These are phyloP conservation scores for Geranium incanum DNA, from an alignment of 441 rosid species.

Conservation along the genomic window DNA sequence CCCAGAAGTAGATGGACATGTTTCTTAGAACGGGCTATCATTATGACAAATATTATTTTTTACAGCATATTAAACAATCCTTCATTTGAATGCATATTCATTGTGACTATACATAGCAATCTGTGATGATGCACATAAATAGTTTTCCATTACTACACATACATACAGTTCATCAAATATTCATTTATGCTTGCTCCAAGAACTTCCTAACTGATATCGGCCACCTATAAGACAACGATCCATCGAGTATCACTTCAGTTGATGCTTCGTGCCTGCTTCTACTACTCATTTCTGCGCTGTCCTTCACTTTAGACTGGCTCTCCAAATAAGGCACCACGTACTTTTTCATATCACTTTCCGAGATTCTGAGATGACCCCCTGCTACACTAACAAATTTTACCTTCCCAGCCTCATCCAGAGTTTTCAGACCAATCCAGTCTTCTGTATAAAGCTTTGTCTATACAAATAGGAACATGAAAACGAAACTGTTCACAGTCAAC, in stretches of 20 bases:
- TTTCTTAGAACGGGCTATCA: not conserved
- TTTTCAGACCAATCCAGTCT: conserved; percentile 68
- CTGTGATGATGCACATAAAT: not conserved
- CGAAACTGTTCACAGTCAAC: conserved; percentile 8
- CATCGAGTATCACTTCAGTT: conserved; percentile 22
- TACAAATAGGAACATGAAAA: conserved; percentile 8
- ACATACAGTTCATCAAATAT: not conserved
- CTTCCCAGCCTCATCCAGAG: conserved; percentile 48
- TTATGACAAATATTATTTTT: not conserved
- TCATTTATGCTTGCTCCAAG: conserved; percentile 16
- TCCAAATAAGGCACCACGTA: conserved; percentile 49
- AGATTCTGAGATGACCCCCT: conserved; percentile 58
- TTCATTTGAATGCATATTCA: no score
- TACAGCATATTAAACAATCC: not conserved
- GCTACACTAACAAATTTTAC: conserved; percentile 46
- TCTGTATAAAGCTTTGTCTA: conserved; percentile 61
- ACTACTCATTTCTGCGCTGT: conserved; percentile 2
- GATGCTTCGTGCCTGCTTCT: conserved; percentile 9
- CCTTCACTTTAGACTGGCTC: conserved; percentile 16
- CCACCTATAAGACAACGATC: conserved; percentile 28
- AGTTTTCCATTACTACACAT: not conserved
- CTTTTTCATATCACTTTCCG: conserved; percentile 38
- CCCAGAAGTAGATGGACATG: not conserved
- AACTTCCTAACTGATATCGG: conserved; percentile 32
- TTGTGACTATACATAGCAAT: not conserved